Evolutionary conservation across 1,284 basidiomycete species (phyloP).

Genomic region (Sanghuangporus sanghuang): DNA sequence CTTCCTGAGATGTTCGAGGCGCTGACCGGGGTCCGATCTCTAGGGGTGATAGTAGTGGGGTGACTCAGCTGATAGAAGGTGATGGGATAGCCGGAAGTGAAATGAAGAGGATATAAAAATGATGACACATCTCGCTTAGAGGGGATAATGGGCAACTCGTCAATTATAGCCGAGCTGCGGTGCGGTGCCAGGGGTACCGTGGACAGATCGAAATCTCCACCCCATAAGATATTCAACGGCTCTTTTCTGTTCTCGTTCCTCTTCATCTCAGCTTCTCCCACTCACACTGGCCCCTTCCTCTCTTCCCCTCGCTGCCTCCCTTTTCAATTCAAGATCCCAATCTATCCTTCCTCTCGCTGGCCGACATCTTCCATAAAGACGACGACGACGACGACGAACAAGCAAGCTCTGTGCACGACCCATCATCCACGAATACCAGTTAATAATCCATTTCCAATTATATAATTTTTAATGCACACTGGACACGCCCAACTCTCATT

Average conservation of each 20-base stretch:
- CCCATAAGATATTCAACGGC: not conserved
- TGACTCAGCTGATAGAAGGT: not conserved
- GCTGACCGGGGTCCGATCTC: not conserved
- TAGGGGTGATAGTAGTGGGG: not conserved
- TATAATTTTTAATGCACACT: conserved; percentile 9
- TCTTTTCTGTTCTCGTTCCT: conserved; percentile 4
- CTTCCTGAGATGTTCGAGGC: not conserved
- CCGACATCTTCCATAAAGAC: conserved; percentile 2
- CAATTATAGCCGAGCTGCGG: not conserved
- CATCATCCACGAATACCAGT: not conserved
- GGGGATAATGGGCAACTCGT: not conserved
- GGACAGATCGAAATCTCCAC: not conserved
- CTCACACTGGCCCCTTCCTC: not conserved
- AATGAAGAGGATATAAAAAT: not conserved
- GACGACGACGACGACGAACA: not conserved
- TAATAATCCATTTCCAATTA: not conserved
- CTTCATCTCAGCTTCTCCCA: not conserved
- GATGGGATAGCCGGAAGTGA: not conserved
- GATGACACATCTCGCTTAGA: not conserved
- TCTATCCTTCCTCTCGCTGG: conserved; percentile 6
- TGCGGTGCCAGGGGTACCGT: not conserved
- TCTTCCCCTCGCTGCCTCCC: not conserved
- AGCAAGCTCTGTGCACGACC: not conserved
- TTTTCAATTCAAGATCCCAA: not conserved
- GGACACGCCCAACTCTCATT: conserved; percentile 31